Conservation (phyloP, 306 rosid species). For the Cicer yamashitae region DNA sequence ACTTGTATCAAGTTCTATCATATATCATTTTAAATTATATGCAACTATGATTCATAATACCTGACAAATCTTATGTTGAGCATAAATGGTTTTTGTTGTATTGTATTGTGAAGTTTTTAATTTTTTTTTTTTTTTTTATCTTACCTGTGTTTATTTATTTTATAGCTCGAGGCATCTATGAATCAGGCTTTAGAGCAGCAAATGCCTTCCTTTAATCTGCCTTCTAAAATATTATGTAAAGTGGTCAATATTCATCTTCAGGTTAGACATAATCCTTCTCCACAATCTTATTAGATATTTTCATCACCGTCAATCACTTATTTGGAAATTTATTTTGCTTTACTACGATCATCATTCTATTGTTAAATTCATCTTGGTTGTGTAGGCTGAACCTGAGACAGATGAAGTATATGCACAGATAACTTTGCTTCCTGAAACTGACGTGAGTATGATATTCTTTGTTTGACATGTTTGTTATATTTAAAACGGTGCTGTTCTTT, state of each 20-base stretch:
- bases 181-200: conserved; percentile 93
- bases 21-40: conserved; percentile 12
- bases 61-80: not conserved
- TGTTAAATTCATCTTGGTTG: conserved; percentile 40
- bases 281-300: conserved; percentile 23
- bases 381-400: conserved; percentile 95
- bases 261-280: conserved; percentile 60
- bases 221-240: conserved; percentile 88
- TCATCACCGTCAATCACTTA: not conserved
- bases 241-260: conserved; percentile 87
- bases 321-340: conserved; percentile 28
- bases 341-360: conserved; percentile 27
- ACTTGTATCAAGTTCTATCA: conserved; percentile 12
- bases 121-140: conserved; percentile 16
- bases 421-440: conserved; percentile 80
- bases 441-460: conserved; percentile 62
- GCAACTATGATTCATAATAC: conserved; percentile 26
- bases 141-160: conserved; percentile 33
- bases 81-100: conserved; percentile 20
- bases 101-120: conserved; percentile 12
- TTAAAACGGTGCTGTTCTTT: conserved; percentile 9
- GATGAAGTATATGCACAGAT: conserved; percentile 97
- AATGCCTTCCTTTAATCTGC: conserved; percentile 94
- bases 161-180: conserved; percentile 96
- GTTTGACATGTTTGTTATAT: conserved; percentile 13